Base-by-base conservation (phyloP, 306 rosid species). In the Medicago arabica region DNA sequence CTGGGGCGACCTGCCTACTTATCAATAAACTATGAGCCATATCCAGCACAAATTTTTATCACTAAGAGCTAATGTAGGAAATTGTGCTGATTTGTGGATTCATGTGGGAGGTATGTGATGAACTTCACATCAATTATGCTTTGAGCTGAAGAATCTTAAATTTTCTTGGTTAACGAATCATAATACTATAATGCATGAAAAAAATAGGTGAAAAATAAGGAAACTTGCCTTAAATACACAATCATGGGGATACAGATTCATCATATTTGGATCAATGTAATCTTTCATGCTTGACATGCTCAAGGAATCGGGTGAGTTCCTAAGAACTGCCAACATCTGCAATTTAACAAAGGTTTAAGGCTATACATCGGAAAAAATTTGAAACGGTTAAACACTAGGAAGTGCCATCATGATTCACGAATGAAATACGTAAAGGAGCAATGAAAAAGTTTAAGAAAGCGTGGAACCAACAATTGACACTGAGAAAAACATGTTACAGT, bases 201-300 rank as follows among this genome's bases (percentile, higher is more conserved):
- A 46, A 69, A 69, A 44, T 7, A 73, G 51, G 50, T 19, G 75
- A 51, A 59, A 36, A 36, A 82, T 46, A 55, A 64, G 74, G 19
- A 67, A 34, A 63, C 74, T 81, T 85, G 88, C 99, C 99, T 95
- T 95, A 68, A 84, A 90, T 50, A 89, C 91, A 88, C 99, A 95
- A 82, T 95, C 97, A 84, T 88, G 99, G 77, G 99, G 99, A 87
- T 89, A 95, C 81, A 95, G 85, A 67, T 92, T 87, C 99, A 86
- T 87, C 97, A 95, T 88, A 87, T 79, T 90, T 28, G 93, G 90
- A 83, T 95, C 99, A 71, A 90, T 87, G 69, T 84, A 86, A 80
- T 86, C 91, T 75, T 83, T 92, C 88, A 95, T 38, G 90, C 89
- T 89, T 75, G 97, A 86, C 96, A 89, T 88, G 70, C 82, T 90